phyloP scores from a whole-genome alignment of 1,284 basidiomycete genomes.

The Cryptococcus sp. region DNA sequence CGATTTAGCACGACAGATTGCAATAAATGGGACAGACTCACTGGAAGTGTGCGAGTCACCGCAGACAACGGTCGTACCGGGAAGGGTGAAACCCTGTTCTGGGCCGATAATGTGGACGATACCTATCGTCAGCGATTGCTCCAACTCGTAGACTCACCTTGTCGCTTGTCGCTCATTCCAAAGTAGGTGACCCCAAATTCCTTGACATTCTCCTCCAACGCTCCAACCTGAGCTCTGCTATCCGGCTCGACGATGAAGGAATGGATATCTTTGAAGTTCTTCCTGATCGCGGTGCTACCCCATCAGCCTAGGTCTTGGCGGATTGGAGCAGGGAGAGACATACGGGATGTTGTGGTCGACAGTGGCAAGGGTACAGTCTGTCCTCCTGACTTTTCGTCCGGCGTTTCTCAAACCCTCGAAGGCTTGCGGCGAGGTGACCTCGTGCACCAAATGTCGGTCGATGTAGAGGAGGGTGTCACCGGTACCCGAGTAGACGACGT shows the following conservation, averaged over 20 bases:
- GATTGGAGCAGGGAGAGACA: slow-evolving; percentile 41
- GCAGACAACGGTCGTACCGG: slow-evolving; percentile 91
- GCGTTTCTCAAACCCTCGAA: slow-evolving; percentile 91
- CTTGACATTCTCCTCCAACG: slow-evolving; percentile 90
- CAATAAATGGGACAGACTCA: slow-evolving; percentile 14
- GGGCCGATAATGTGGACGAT: slow-evolving; percentile 96
- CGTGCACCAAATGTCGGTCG: slow-evolving; percentile 91
- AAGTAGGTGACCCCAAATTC: slow-evolving; percentile 94
- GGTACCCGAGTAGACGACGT: slow-evolving; percentile 74
- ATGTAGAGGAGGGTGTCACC: slow-evolving; percentile 88
- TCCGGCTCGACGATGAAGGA: slow-evolving; percentile 83
- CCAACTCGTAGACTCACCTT: slow-evolving; percentile 54
- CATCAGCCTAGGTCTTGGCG: background rate
- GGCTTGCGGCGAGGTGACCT: slow-evolving; percentile 93
- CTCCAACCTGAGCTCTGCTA: slow-evolving; percentile 82
- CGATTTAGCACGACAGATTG: slow-evolving; percentile 3
- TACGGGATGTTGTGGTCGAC: slow-evolving; percentile 96
- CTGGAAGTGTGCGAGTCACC: slow-evolving; percentile 84
- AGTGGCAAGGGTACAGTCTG: slow-evolving; percentile 91
- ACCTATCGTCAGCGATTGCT: slow-evolving; percentile 50
- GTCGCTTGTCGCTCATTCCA: slow-evolving; percentile 82
- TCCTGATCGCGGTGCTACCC: slow-evolving; percentile 71
- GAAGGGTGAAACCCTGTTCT: slow-evolving; percentile 93
- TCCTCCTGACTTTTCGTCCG: slow-evolving; percentile 72
- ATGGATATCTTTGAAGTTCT: slow-evolving; percentile 68